Percentiles rank a stretch among this genome's conserved stretches.
Evolutionary conservation across 352 stramenopile species (phyloP).

Genomic region (Phytophthora vignae): DNA sequence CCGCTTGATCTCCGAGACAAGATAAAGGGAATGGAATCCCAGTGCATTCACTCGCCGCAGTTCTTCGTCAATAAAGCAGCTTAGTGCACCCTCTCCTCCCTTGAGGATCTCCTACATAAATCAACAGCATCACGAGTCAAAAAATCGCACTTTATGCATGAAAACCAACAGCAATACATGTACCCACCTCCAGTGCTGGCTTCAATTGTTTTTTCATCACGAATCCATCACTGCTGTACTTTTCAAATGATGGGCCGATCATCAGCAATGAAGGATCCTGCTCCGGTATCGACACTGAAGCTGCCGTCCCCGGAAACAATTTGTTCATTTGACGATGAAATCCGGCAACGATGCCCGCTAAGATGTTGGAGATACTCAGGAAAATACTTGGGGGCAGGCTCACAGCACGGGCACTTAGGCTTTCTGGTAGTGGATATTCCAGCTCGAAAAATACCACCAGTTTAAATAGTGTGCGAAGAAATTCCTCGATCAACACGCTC

Average conservation of each 20-base stretch:
- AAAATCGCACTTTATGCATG: neutral
- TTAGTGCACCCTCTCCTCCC: slow-evolving; percentile 3
- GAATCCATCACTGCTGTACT: slow-evolving; percentile 34
- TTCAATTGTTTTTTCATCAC: slow-evolving; percentile 33
- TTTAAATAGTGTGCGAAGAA: slow-evolving; percentile 76
- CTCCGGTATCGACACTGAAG: slow-evolving; percentile 30
- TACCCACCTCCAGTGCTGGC: slow-evolving; percentile 47
- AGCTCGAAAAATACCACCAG: slow-evolving; percentile 80
- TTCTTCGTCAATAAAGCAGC: slow-evolving; percentile 75
- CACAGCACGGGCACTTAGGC: neutral
- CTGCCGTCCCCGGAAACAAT: slow-evolving; percentile 54
- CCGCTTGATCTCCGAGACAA: slow-evolving; percentile 58
- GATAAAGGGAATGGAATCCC: slow-evolving; percentile 64
- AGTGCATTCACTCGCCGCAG: slow-evolving; percentile 45
- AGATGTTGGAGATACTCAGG: slow-evolving; percentile 73
- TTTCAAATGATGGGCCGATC: slow-evolving; percentile 37
- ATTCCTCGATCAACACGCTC: slow-evolving; percentile 78
- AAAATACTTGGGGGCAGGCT: slow-evolving; percentile 40
- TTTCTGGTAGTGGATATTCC: slow-evolving; percentile 49
- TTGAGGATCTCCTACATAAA: slow-evolving; percentile 33
- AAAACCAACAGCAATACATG: neutral
- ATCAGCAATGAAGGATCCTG: slow-evolving; percentile 10
- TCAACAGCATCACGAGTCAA: neutral
- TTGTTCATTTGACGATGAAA: slow-evolving; percentile 55
- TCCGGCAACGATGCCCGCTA: slow-evolving; percentile 64